A percentile compares a stretch with the other conserved stretches of the same genome.
Conservation (phyloP, 306 rosid species). For the Cicer cuneatum region DNA sequence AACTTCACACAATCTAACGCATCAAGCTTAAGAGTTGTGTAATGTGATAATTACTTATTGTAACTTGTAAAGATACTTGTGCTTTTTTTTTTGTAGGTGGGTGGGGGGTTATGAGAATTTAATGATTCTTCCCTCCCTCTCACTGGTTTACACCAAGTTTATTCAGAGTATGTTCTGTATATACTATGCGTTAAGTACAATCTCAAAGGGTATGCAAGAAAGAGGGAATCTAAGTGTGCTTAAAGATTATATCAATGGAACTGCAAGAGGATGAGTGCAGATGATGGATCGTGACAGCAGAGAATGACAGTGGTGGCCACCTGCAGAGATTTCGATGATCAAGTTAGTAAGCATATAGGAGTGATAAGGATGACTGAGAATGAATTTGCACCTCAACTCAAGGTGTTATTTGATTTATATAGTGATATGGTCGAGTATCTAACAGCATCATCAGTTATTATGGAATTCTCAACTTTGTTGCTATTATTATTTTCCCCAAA, state of each 20-base stretch:
- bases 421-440: neutral
- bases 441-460: neutral
- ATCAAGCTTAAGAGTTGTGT: neutral
- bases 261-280: too few species aligned
- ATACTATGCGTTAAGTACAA: neutral
- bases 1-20: neutral
- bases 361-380: neutral
- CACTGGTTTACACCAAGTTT: neutral
- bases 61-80: neutral
- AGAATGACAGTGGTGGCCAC: too few species aligned
- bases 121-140: neutral
- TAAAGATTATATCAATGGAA: too few species aligned
- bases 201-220: too few species aligned
- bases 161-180: neutral
- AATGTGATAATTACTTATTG: neutral
- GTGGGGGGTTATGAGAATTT: neutral
- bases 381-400: neutral
- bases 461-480: conserved; percentile 6
- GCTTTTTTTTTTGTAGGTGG: neutral
- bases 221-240: too few species aligned
- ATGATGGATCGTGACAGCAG: too few species aligned
- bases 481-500: conserved; percentile 22
- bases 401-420: neutral
- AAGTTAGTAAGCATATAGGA: neutral
- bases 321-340: neutral